Conservation (phyloP, 1,284 basidiomycete species). For the Leccinum fallax region DNA sequence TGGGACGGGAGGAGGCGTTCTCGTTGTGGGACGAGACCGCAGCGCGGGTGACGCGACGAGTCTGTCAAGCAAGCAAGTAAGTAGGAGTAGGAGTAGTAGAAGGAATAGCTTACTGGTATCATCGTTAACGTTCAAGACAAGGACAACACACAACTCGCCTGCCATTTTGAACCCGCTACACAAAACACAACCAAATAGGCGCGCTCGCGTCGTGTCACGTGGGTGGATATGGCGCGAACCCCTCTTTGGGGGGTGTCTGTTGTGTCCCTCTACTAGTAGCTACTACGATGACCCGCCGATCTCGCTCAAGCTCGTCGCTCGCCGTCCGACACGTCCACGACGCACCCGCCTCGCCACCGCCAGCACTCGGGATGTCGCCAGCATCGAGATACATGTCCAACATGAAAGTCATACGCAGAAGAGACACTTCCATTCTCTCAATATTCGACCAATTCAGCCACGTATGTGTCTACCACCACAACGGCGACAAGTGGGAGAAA, state of each 20-base stretch:
- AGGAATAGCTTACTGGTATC: constrained; percentile 30
- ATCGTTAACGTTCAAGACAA: constrained; percentile 30
- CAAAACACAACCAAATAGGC: constrained; percentile 39
- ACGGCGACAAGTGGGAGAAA: constrained; percentile 78
- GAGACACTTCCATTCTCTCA: constrained; percentile 77
- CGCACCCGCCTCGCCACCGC: constrained; percentile 3
- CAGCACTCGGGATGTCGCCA: constrained; percentile 51
- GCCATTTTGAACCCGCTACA: constrained; percentile 38
- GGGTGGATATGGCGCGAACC: background rate
- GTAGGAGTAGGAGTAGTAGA: background rate
- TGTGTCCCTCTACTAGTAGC: background rate
- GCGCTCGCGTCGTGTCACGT: constrained; percentile 38
- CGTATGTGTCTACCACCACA: constrained; percentile 77
- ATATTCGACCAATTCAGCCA: constrained; percentile 88
- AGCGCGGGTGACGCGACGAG: constrained; percentile 59
- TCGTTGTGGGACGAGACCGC: constrained; percentile 59
- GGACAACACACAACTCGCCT: constrained; percentile 20
- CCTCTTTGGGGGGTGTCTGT: background rate
- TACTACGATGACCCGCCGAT: constrained; percentile 18
- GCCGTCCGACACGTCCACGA: constrained; percentile 19
- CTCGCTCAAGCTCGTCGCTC: constrained; percentile 32
- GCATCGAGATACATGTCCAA: constrained; percentile 72
- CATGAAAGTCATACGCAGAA: constrained; percentile 79
- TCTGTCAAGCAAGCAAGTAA: constrained; percentile 36
- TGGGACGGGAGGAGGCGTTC: constrained; percentile 61